Evolutionary conservation across 1,139 yeast genomes (phyloP).

Genomic region (Geotrichum histeridarum): DNA sequence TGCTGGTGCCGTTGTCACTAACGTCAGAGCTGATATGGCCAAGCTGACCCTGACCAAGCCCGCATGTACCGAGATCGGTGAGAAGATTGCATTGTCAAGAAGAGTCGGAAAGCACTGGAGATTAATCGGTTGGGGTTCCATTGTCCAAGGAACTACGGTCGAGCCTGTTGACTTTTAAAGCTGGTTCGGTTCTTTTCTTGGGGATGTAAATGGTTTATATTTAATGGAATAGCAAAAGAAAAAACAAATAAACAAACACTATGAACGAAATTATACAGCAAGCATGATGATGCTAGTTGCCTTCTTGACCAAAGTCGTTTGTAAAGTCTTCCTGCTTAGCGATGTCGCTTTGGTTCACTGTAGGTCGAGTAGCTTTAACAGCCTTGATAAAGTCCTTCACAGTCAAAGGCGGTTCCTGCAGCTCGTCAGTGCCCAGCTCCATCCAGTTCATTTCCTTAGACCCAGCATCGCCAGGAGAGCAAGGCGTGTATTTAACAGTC

Average conservation of each 20-base stretch:
- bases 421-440: constrained; percentile 82
- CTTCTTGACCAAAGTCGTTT: constrained; percentile 94
- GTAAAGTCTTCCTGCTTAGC: constrained; percentile 85
- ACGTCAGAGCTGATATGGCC: constrained; percentile 99
- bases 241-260: no score
- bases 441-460: constrained; percentile 92
- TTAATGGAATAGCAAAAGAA: no score
- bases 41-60: constrained; percentile 95
- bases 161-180: constrained; percentile 26
- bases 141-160: constrained; percentile 70
- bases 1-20: constrained; percentile 97
- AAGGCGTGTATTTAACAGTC: constrained; percentile 64
- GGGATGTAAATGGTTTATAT: no score
- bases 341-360: constrained; percentile 82
- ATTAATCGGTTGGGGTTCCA: constrained; percentile 99
- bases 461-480: constrained; percentile 89
- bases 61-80: constrained; percentile 97
- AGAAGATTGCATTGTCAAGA: constrained; percentile 96
- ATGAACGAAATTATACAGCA: background rate
- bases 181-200: background rate
- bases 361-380: constrained; percentile 85
- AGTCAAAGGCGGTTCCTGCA: constrained; percentile 83
- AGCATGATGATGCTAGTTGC: constrained; percentile 33
- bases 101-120: constrained; percentile 99
- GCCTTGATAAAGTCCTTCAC: constrained; percentile 92